phyloP scores from a whole-genome alignment of 2,329 filamentous ascomycete species.

The Fusarium sp. region DNA sequence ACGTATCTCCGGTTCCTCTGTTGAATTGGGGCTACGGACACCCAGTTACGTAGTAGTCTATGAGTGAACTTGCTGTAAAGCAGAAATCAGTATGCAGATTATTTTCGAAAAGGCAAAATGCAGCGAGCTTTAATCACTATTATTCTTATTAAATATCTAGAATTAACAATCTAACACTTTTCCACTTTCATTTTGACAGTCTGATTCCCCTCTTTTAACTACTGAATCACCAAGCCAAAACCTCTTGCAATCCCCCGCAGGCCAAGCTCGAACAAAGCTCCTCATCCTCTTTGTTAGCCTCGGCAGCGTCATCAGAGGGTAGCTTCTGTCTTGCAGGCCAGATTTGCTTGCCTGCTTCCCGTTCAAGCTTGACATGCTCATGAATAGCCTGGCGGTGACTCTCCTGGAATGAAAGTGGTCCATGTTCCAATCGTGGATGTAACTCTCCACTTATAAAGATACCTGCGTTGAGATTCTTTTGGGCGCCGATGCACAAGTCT shows the following conservation, averaged over 20 bases:
- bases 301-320: background rate
- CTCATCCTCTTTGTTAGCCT: constrained; percentile 23
- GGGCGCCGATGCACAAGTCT: constrained; percentile 19
- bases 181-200: background rate
- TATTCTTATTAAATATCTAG: background rate
- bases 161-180: background rate
- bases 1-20: too few species aligned
- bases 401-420: constrained; percentile 32
- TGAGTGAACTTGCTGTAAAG: too few species aligned
- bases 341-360: constrained; percentile 7
- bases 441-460: constrained; percentile 32
- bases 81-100: too few species aligned
- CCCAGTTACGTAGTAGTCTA: too few species aligned
- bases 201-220: background rate
- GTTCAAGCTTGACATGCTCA: constrained; percentile 27
- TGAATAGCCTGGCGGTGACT: constrained; percentile 29
- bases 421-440: constrained; percentile 33
- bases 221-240: constrained; percentile 17
- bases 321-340: constrained; percentile 29
- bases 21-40: too few species aligned
- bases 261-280: constrained; percentile 19
- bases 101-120: too few species aligned
- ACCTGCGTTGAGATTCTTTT: constrained; percentile 23
- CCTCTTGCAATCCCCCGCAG: constrained; percentile 23
- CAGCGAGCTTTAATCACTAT: background rate